Evolutionary conservation across 179 eudicot genomes (phyloP).

Genomic region (Nepenthes alata): DNA sequence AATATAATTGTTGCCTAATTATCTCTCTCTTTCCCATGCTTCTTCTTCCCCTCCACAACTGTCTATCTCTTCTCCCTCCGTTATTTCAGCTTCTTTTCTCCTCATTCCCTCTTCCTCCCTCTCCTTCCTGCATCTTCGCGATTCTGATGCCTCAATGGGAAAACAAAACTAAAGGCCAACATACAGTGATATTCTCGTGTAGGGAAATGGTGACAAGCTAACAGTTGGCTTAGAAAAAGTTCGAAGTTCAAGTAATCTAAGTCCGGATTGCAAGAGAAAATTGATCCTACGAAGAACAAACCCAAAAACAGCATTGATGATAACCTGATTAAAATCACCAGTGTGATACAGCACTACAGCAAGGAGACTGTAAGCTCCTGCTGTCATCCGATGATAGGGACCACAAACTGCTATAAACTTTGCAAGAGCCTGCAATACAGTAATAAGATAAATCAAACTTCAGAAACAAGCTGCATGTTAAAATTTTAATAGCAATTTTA

Average conservation of each 20-base stretch:
- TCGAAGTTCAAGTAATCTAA: background rate
- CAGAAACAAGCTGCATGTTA: background rate
- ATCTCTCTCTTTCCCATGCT: too few species aligned
- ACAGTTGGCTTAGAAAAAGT: background rate
- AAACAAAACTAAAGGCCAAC: background rate
- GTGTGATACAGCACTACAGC: slow-evolving; percentile 98
- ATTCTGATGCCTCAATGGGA: background rate
- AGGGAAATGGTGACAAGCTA: background rate
- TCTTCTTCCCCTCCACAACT: too few species aligned
- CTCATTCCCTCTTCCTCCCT: too few species aligned
- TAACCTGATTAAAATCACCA: slow-evolving; percentile 98
- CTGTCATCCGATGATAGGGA: slow-evolving; percentile 99
- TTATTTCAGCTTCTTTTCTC: too few species aligned
- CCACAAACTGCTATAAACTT: slow-evolving; percentile 98
- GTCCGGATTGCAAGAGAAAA: background rate
- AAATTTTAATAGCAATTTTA: background rate
- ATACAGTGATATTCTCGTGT: too few species aligned
- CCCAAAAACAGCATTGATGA: slow-evolving; percentile 3
- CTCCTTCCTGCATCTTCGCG: too few species aligned
- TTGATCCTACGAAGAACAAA: background rate
- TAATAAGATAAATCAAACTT: slow-evolving; percentile 9
- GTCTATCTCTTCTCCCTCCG: too few species aligned
- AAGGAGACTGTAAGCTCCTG: slow-evolving; percentile 99
- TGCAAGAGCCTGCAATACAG: slow-evolving; percentile 68
- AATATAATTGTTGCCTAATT: too few species aligned